Evolutionary conservation across 768 basidiomycete species (phyloP).

Genomic region (Macrolepiota dolichaula): DNA sequence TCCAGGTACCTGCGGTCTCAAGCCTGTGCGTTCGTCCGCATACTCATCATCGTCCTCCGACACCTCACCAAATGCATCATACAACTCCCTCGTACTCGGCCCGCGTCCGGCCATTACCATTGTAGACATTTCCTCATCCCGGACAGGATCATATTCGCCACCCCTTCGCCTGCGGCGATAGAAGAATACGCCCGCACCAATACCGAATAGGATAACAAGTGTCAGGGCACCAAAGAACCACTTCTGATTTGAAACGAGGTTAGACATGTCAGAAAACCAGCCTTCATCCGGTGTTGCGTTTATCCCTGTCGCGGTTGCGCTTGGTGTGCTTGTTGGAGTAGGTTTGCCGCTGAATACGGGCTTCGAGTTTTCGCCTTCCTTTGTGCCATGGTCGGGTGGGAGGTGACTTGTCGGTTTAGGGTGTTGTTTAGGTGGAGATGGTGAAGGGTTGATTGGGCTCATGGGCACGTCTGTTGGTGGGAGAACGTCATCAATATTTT

Average conservation of each 20-base stretch:
- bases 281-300: constrained; percentile 69
- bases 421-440: constrained; percentile 55
- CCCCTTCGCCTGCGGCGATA: constrained; percentile 59
- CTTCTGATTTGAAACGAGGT: constrained; percentile 68
- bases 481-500: constrained; percentile 46
- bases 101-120: constrained; percentile 47
- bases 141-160: constrained; percentile 56
- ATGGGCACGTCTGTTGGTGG: constrained; percentile 39
- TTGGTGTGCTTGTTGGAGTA: constrained; percentile 21
- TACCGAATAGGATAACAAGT: constrained; percentile 72
- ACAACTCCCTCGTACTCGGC: constrained; percentile 73
- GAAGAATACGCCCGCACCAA: constrained; percentile 72
- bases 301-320: constrained; percentile 33
- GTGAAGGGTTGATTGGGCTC: constrained; percentile 28
- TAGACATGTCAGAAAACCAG: constrained; percentile 79
- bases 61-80: constrained; percentile 93
- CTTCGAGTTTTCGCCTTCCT: constrained; percentile 75
- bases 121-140: constrained; percentile 76
- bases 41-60: constrained; percentile 82
- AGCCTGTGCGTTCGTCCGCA: constrained; percentile 66
- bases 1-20: constrained; percentile 33
- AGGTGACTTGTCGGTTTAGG: constrained; percentile 86
- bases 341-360: constrained; percentile 55
- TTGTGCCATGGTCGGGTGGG: constrained; percentile 80
- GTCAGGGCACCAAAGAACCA: constrained; percentile 91